phyloP scores from a whole-genome alignment of 192 early-diverging fungal genomes.

The Allomyces javanicus region DNA sequence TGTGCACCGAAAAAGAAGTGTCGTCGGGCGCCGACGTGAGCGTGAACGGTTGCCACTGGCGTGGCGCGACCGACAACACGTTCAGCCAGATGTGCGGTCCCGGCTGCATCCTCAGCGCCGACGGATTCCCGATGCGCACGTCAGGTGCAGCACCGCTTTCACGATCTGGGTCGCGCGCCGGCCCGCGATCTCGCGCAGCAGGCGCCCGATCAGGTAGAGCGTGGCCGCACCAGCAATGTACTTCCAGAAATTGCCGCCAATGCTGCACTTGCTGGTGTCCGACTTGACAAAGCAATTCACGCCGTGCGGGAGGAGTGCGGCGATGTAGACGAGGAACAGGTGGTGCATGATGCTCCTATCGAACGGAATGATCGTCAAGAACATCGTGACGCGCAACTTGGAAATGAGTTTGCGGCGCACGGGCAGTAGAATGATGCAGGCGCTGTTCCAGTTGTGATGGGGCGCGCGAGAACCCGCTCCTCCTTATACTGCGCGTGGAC shows the following conservation, averaged over 20 bases:
- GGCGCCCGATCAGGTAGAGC: conserved; percentile 47
- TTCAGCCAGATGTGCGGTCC: conserved; percentile 64
- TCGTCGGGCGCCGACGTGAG: conserved; percentile 64
- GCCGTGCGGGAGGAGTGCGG: conserved; percentile 58
- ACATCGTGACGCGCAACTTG: conserved; percentile 45
- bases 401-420: conserved; percentile 66
- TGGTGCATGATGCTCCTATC: conserved; percentile 67
- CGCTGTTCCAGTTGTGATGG: conserved; percentile 53
- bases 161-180: conserved; percentile 50
- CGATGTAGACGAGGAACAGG: conserved; percentile 67
- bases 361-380: conserved; percentile 55
- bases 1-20: conserved; percentile 50
- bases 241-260: conserved; percentile 43
- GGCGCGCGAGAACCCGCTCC: too few relatives aligned
- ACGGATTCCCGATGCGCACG: conserved; percentile 53
- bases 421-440: conserved; percentile 46
- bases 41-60: conserved; percentile 72
- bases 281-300: conserved; percentile 65
- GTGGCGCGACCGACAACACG: conserved; percentile 47
- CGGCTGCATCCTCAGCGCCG: conserved; percentile 30
- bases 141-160: conserved; percentile 68
- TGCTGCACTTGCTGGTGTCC: conserved; percentile 19
- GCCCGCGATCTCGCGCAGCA: conserved; percentile 50
- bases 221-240: conserved; percentile 48
- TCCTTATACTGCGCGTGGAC: too few relatives aligned